Base-by-base conservation (phyloP, 257 asterid species). In the Petrea volubilis region DNA sequence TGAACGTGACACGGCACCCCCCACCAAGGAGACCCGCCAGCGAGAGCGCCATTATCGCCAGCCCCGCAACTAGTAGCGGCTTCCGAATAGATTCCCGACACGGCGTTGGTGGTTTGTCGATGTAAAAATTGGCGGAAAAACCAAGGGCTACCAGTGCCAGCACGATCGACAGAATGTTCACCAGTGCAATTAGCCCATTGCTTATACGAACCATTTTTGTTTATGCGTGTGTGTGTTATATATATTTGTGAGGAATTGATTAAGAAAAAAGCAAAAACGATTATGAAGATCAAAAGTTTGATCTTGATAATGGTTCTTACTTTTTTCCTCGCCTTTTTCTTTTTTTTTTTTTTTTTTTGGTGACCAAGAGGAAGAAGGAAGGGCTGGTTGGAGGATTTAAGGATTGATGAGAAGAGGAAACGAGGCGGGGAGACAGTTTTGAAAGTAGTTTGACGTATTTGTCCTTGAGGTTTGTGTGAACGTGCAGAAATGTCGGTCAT, bases 41-140 rank as follows among this genome's bases (percentile, higher is more conserved):
- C 0, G 96, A 83, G 20, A 89, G 67, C 25, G 72, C 70, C 2
- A 85, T 67, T 0, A 89, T 52, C 17, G 77, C 86, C 18, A 64
- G 41, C 6, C 96, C 93, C 10, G 86, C 44, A 1, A 55, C 34
- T 0, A 92, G 51, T 3, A 92, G 76, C 12, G 96, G 98, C 63
- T 47, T 78, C 31, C 78, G 78, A 10, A 85, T 70, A 6, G 77
- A 84, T 25, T 71, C 68, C 41, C 81, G 82, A 77, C 96, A 92
- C 9, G 71, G 74, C 0, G 89, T 71, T 6, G 74, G 81, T 5
- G 80, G 24, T 0, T 23, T 38, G 4, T 23, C 40, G 4, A 72
- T 46, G 69, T 70, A 67, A 67, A 83, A 72, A 85, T 86, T 86
- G 0, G 88, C 5, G 1, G 96, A 79, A 33, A 66, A 52, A 0